A percentile compares a stretch with the other conserved stretches of the same genome.
Conservation (phyloP, 2,329 filamentous ascomycete genomes). For the Scorias spongiosa region DNA sequence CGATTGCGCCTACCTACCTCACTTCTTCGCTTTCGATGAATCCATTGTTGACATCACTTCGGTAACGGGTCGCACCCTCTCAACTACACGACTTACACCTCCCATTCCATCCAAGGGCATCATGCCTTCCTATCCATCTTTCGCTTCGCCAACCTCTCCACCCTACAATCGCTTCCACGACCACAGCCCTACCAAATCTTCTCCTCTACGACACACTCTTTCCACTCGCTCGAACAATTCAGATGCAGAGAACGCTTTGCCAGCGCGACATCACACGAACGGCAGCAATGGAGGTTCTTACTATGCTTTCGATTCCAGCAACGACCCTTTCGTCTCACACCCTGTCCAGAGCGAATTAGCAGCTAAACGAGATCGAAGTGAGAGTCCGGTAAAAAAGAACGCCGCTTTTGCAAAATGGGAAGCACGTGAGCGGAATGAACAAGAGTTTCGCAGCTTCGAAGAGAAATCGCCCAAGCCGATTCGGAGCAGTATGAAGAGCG, state of each 20-base stretch:
- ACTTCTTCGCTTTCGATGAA: background rate
- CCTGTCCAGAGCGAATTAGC: slow-evolving; percentile 15
- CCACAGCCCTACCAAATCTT: slow-evolving; percentile 19
- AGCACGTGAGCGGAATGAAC: slow-evolving; percentile 12
- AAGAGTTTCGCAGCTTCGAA: slow-evolving; percentile 1
- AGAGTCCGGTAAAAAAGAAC: slow-evolving; percentile 22
- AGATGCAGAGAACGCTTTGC: slow-evolving; percentile 16
- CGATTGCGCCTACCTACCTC: background rate
- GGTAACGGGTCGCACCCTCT: too few relatives aligned
- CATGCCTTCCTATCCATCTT: slow-evolving; percentile 12
- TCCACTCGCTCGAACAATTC: slow-evolving; percentile 19
- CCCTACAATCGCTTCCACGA: slow-evolving; percentile 18
- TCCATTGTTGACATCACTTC: too few relatives aligned
- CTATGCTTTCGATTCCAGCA: slow-evolving; percentile 13
- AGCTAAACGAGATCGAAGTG: slow-evolving; percentile 18
- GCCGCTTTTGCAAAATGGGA: slow-evolving; percentile 16
- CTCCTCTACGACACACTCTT: slow-evolving; percentile 19
- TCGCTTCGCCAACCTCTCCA: slow-evolving; percentile 16
- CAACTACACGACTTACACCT: too few relatives aligned
- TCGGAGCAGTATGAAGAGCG: slow-evolving; percentile 9
- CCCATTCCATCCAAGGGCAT: background rate
- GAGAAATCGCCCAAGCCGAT: background rate
- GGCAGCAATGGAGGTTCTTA: slow-evolving; percentile 17
- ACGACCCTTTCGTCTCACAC: slow-evolving; percentile 16
- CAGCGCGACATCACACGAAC: slow-evolving; percentile 14